These are phyloP conservation scores for Hsuehochloa calcarea DNA, from an alignment of 176 grass and related monocot species.

Conservation along the genomic window DNA sequence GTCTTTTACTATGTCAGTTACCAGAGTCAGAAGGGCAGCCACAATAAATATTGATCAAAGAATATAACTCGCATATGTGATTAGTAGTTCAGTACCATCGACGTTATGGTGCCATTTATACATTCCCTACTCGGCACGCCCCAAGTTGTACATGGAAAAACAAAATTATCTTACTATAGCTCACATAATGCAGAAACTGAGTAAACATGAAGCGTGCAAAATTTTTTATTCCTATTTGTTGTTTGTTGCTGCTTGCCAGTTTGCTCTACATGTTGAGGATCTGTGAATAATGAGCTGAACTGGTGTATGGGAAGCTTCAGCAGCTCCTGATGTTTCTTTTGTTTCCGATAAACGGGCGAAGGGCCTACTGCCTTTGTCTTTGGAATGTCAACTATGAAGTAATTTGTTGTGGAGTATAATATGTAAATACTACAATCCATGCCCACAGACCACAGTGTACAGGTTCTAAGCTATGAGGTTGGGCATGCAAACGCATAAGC, in stretches of 20 bases:
- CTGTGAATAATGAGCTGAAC: constrained; percentile 27
- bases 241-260: constrained; percentile 13
- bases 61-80: background rate
- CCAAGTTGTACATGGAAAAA: background rate
- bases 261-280: constrained; percentile 20
- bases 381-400: background rate
- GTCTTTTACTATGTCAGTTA: background rate
- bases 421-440: constrained; percentile 8
- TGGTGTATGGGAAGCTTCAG: constrained; percentile 17
- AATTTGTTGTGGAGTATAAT: background rate
- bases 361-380: background rate
- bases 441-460: background rate
- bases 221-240: background rate
- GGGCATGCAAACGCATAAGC: background rate
- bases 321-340: constrained; percentile 3
- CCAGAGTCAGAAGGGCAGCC: background rate
- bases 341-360: background rate
- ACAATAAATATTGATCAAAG: background rate
- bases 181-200: background rate
- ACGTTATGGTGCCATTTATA: background rate
- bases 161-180: background rate
- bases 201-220: background rate
- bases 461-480: background rate
- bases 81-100: background rate
- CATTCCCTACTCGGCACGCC: background rate